phyloP scores from a whole-genome alignment of 1,284 basidiomycete genomes.

The Ganoderma meredithae region DNA sequence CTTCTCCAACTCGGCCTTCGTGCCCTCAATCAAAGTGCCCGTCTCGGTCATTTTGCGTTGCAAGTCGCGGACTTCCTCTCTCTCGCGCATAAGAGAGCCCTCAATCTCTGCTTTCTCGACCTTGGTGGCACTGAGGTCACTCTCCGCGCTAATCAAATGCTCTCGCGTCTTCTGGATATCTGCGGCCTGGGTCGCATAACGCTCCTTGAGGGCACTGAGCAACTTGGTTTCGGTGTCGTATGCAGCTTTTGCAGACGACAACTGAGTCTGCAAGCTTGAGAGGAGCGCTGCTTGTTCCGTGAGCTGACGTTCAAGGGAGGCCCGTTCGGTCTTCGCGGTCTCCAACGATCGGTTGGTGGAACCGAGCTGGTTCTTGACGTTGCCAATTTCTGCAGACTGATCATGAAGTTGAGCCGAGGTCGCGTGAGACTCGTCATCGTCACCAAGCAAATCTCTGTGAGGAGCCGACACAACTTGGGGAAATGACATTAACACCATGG shows the following conservation, averaged over 20 bases:
- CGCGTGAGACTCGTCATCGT: constrained; percentile 69
- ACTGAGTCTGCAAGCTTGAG: constrained; percentile 76
- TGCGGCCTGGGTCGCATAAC: constrained; percentile 73
- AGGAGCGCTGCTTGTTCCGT: constrained; percentile 74
- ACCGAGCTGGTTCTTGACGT: constrained; percentile 82
- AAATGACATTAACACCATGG: not conserved
- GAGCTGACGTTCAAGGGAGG: constrained; percentile 61
- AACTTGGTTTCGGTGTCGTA: constrained; percentile 88
- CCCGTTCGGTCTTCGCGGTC: constrained; percentile 65
- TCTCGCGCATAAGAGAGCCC: constrained; percentile 87
- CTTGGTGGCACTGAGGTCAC: constrained; percentile 88
- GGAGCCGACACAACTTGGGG: constrained; percentile 27
- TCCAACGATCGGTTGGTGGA: constrained; percentile 82
- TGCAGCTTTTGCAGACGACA: constrained; percentile 78
- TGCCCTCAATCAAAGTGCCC: constrained; percentile 73
- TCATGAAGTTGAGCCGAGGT: constrained; percentile 65
- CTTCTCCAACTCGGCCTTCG: constrained; percentile 87
- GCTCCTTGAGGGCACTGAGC: constrained; percentile 77
- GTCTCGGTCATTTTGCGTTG: constrained; percentile 87
- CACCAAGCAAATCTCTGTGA: constrained; percentile 68
- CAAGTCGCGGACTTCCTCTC: constrained; percentile 91
- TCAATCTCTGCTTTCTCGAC: constrained; percentile 95
- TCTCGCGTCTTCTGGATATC: constrained; percentile 82
- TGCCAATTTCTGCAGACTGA: constrained; percentile 84
- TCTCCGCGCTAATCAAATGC: constrained; percentile 91